Evolutionary conservation across 202 grass and related monocot species (phyloP).

Genomic region (Carex arenaria): DNA sequence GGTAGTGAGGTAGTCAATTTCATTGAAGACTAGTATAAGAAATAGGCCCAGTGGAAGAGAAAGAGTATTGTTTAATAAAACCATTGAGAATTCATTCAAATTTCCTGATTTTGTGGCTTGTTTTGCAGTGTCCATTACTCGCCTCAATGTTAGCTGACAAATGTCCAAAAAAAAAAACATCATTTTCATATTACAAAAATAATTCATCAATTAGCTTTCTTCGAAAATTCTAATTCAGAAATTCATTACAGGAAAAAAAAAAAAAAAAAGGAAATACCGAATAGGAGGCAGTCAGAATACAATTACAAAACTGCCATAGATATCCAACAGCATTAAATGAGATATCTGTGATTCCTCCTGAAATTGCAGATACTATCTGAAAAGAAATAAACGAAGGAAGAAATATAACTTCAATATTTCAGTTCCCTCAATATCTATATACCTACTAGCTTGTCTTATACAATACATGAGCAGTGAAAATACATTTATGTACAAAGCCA

Average conservation of each 20-base stretch:
- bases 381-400: constrained; percentile 24
- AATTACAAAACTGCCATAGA: constrained; percentile 83
- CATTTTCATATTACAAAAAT: background rate
- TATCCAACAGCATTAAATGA: constrained; percentile 86
- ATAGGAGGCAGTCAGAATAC: constrained; percentile 87
- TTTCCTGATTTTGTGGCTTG: constrained; percentile 87
- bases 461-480: background rate
- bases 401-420: background rate
- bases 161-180: constrained; percentile 4
- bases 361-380: constrained; percentile 90
- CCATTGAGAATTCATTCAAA: constrained; percentile 97
- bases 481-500: background rate
- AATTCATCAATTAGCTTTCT: background rate
- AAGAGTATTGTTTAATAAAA: constrained; percentile 87
- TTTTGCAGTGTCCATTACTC: constrained; percentile 94
- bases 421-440: background rate
- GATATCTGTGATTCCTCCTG: constrained; percentile 83
- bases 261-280: constrained; percentile 47
- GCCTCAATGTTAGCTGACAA: constrained; percentile 76
- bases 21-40: constrained; percentile 73
- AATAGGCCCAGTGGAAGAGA: constrained; percentile 80
- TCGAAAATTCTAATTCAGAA: background rate
- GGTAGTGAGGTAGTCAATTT: constrained; percentile 76
- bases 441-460: background rate
- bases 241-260: background rate